A percentile compares a stretch with the other conserved stretches of the same genome.
Evolutionary conservation across 345 rosid species (phyloP).

Genomic region (Erucastrum elatum): DNA sequence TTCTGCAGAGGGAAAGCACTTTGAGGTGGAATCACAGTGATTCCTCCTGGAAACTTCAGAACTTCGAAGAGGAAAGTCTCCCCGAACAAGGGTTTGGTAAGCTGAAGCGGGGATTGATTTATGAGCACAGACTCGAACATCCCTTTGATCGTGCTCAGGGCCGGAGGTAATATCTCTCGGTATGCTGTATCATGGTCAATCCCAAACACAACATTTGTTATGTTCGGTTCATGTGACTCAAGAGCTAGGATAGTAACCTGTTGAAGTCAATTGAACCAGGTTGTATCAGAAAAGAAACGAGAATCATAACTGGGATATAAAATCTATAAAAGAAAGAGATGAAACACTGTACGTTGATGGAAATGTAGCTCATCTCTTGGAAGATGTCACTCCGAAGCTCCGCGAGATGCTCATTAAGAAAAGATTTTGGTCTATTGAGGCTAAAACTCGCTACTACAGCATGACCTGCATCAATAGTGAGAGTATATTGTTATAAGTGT

Average conservation of each 20-base stretch:
- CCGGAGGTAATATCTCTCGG: slow-evolving; percentile 52
- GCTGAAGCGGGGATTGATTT: slow-evolving; percentile 51
- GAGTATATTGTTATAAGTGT: not conserved
- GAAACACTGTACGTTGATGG: slow-evolving; percentile 50
- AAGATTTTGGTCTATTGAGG: slow-evolving; percentile 55
- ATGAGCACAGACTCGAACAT: slow-evolving; percentile 58
- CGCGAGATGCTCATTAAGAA: slow-evolving; percentile 55
- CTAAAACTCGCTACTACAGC: slow-evolving; percentile 76
- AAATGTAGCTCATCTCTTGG: slow-evolving; percentile 60
- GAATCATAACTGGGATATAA: not conserved
- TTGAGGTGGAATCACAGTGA: slow-evolving; percentile 75
- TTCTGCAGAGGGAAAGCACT: slow-evolving; percentile 79
- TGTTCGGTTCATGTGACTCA: slow-evolving; percentile 51
- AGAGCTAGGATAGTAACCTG: slow-evolving; percentile 74
- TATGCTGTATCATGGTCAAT: slow-evolving; percentile 62
- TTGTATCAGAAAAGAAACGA: slow-evolving; percentile 13
- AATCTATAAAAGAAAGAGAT: not conserved
- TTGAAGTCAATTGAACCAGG: slow-evolving; percentile 28
- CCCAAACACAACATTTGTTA: slow-evolving; percentile 73
- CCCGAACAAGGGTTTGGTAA: slow-evolving; percentile 72
- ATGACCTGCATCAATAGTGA: slow-evolving; percentile 56
- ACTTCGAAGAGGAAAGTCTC: slow-evolving; percentile 66
- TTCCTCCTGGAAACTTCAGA: slow-evolving; percentile 73
- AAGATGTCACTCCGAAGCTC: slow-evolving; percentile 74
- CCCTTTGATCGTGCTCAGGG: slow-evolving; percentile 62